Base-by-base conservation (phyloP, 345 rosid species). In the Brassica nigra region DNA sequence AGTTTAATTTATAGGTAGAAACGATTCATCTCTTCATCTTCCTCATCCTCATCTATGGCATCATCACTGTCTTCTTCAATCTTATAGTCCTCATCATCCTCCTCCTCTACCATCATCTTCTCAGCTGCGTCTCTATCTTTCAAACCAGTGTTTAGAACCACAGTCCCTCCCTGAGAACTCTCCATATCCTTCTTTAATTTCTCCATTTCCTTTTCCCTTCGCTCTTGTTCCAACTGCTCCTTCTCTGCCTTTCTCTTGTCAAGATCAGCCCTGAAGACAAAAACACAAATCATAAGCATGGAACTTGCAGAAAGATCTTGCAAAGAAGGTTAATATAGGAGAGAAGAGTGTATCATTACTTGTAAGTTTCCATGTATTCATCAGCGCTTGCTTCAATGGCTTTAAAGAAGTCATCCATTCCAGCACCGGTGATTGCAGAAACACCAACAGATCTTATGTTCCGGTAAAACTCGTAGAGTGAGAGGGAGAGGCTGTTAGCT, bases 401-500 rank as follows among this genome's bases (percentile, higher is more conserved):
- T 80, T 89, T 86, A 66, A 92, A 92, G 84, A 86, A 90, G 52
- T 82, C 85, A 80, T 86, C 90, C 90, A 89, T 89, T 66, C 97
- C 97, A 76, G 88, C 84, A 80, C 97, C 97, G 68, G 97, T 78
- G 75, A 92, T 85, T 42, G 97, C 94, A 68, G 97, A 92, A 58
- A 92, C 94, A 68, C 97, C 97, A 70, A 89, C 94, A 47, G 93
- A 88, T 66, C 81, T 85, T 76, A 92, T 81, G 27, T 90, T 92
- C 47, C 78, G 83, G 73, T 92, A 92, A 76, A 92, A 90, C 73
- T 92, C 94, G 57, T 83, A 90, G 2, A 92, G 91, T 10, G 85
- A 83, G 34, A 92, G 86, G 33, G 88, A 84, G 61, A 92, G 94
- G 80, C 94, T 90, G 69, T 87, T 84, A n/a, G 94, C 80, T 77